phyloP scores from a whole-genome alignment of 192 early-diverging fungal genomes.

The Glomus cerebriforme region DNA sequence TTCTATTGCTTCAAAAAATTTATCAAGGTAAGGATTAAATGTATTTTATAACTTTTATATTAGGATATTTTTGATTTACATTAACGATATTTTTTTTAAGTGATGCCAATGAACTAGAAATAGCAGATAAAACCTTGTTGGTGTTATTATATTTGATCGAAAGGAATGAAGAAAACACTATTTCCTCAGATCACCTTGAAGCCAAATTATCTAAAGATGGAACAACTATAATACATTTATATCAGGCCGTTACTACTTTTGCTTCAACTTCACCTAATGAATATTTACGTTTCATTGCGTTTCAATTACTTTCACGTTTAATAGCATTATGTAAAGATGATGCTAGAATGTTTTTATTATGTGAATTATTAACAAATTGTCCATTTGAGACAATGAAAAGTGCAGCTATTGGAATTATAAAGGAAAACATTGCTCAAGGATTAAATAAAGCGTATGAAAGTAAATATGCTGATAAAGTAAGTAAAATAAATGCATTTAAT shows the following conservation, averaged over 20 bases:
- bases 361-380: conserved; percentile 44
- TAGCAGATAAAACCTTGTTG: conserved; percentile 2
- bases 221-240: neutral
- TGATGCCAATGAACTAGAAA: neutral
- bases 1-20: neutral
- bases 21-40: conserved; percentile 7
- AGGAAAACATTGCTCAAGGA: conserved; percentile 42
- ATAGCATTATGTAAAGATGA: conserved; percentile 44
- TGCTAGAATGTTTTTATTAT: conserved; percentile 42
- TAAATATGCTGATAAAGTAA: conserved; percentile 27
- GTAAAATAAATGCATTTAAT: neutral
- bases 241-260: conserved; percentile 42
- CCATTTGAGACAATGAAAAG: conserved; percentile 52
- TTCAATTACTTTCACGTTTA: conserved; percentile 39
- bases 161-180: conserved; percentile 20
- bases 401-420: conserved; percentile 49
- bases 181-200: neutral
- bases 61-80: neutral
- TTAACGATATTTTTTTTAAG: neutral
- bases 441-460: conserved; percentile 34
- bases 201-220: neutral
- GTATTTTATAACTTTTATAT: neutral
- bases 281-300: conserved; percentile 44
- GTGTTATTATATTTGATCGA: conserved; percentile 20
- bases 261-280: conserved; percentile 44